Conservation (phyloP, 2,329 filamentous ascomycete species). For the Phialophora chinensis region DNA sequence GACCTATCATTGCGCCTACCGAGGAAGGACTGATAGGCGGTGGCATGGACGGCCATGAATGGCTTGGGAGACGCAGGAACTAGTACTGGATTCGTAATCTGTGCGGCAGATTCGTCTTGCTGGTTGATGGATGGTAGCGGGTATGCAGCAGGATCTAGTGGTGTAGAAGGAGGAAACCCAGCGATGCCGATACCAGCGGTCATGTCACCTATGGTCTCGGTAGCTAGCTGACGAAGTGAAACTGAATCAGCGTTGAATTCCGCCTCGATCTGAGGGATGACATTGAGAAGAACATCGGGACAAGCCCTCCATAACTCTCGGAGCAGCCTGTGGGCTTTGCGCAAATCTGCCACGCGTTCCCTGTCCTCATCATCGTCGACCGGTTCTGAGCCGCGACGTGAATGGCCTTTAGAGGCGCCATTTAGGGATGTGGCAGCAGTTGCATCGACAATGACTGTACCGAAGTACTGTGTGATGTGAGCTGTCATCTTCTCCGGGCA, state of each 20-base stretch:
- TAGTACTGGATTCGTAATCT: constrained; percentile 67
- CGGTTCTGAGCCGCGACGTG: constrained; percentile 57
- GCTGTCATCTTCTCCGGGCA: constrained; percentile 94
- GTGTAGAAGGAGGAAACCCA: constrained; percentile 74
- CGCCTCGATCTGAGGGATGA: constrained; percentile 90
- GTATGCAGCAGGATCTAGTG: constrained; percentile 81
- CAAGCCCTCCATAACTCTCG: constrained; percentile 93
- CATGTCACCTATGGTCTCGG: constrained; percentile 94
- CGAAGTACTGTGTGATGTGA: constrained; percentile 95
- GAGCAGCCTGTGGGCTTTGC: constrained; percentile 86
- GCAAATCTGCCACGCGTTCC: constrained; percentile 83
- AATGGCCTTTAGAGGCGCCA: constrained; percentile 51
- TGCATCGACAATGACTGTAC: constrained; percentile 91
- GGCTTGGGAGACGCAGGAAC: constrained; percentile 86
- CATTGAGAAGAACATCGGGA: constrained; percentile 85
- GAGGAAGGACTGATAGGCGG: constrained; percentile 82
- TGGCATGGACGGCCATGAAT: constrained; percentile 80
- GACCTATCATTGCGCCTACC: constrained; percentile 87
- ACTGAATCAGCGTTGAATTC: constrained; percentile 90
- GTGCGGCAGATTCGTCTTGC: constrained; percentile 60
- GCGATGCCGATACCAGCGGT: constrained; percentile 91
- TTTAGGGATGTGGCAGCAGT: constrained; percentile 50
- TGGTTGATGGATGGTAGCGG: constrained; percentile 69
- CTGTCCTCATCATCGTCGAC: constrained; percentile 73
- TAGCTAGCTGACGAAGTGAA: constrained; percentile 82